Conservation (phyloP, 805 yeast species). For the Candida schatavii region DNA sequence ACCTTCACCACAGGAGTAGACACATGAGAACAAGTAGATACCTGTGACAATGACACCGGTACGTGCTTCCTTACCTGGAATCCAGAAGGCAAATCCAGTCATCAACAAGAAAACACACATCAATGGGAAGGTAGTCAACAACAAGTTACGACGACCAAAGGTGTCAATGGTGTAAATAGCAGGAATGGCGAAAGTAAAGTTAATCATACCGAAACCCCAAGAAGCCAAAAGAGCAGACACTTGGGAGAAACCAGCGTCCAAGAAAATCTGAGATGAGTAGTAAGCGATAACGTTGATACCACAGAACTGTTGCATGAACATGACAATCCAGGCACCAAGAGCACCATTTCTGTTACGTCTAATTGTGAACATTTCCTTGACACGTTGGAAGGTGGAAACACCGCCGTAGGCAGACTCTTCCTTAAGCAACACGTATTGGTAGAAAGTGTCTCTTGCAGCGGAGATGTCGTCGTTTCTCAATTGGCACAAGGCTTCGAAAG, state of each 20-base stretch:
- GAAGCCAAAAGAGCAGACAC: slow-evolving; percentile 71
- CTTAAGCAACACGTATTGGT: slow-evolving; percentile 50
- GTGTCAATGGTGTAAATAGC: slow-evolving; percentile 78
- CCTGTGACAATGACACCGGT: slow-evolving; percentile 70
- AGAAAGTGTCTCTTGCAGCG: slow-evolving; percentile 66
- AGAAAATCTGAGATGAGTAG: slow-evolving; percentile 75
- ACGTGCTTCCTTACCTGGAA: slow-evolving; percentile 52
- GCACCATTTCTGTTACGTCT: slow-evolving; percentile 85
- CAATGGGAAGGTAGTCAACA: slow-evolving; percentile 59
- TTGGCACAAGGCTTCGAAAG: slow-evolving; percentile 45
- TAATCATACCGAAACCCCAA: slow-evolving; percentile 82
- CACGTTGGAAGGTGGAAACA: slow-evolving; percentile 43
- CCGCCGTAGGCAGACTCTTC: slow-evolving; percentile 57
- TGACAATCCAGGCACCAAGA: slow-evolving; percentile 74
- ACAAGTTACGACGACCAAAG: slow-evolving; percentile 66
- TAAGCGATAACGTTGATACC: slow-evolving; percentile 88
- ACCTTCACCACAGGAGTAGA: slow-evolving; percentile 83
- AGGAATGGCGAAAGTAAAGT: slow-evolving; percentile 78
- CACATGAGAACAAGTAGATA: slow-evolving; percentile 67
- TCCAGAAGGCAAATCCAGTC: slow-evolving; percentile 73
- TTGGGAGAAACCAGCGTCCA: slow-evolving; percentile 61
- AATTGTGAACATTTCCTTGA: slow-evolving; percentile 60
- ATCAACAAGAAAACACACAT: slow-evolving; percentile 59
- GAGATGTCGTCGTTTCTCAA: slow-evolving; percentile 47
- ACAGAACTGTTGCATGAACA: slow-evolving; percentile 90